A percentile compares a stretch with the other conserved stretches of the same genome.
These are phyloP conservation scores for Chimonanthus salicifolius DNA, from an alignment of 164 flowering plant genomes.

Conservation along the genomic window DNA sequence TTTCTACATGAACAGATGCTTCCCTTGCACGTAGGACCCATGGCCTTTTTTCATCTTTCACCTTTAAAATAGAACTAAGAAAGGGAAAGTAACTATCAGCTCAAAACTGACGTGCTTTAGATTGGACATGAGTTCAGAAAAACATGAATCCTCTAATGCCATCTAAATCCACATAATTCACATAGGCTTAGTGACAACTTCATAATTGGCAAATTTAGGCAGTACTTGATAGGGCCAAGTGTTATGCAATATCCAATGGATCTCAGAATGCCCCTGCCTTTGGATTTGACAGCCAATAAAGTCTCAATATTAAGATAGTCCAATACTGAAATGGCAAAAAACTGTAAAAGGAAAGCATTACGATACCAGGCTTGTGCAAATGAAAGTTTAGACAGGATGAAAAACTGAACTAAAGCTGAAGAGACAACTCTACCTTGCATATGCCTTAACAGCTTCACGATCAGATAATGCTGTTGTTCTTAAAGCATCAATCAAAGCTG, in stretches of 20 bases:
- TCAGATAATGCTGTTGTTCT: slow-evolving; percentile 33
- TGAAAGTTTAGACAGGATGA: background rate
- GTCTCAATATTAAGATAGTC: background rate
- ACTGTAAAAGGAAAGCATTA: background rate
- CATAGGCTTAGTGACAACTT: background rate
- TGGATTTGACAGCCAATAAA: background rate
- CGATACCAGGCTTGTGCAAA: background rate
- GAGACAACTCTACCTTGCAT: slow-evolving; percentile 40
- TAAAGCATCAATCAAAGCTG: slow-evolving; percentile 54
- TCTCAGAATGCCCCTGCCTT: background rate
- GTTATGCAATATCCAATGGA: background rate
- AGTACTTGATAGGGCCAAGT: background rate
- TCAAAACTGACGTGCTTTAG: background rate
- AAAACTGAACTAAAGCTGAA: background rate
- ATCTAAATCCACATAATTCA: background rate
- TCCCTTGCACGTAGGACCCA: slow-evolving; percentile 86
- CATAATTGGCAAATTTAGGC: no score
- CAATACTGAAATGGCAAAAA: background rate
- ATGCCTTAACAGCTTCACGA: slow-evolving; percentile 29
- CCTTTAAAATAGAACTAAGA: slow-evolving; percentile 32
- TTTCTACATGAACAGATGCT: slow-evolving; percentile 48
- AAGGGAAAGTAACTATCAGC: background rate
- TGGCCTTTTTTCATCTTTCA: slow-evolving; percentile 83
- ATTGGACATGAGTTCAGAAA: background rate
- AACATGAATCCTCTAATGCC: background rate